Percentiles rank a stretch among this genome's conserved stretches.
Conservation (phyloP, 2,329 filamentous ascomycete species). For the Sporothrix pseudoabietina region DNA sequence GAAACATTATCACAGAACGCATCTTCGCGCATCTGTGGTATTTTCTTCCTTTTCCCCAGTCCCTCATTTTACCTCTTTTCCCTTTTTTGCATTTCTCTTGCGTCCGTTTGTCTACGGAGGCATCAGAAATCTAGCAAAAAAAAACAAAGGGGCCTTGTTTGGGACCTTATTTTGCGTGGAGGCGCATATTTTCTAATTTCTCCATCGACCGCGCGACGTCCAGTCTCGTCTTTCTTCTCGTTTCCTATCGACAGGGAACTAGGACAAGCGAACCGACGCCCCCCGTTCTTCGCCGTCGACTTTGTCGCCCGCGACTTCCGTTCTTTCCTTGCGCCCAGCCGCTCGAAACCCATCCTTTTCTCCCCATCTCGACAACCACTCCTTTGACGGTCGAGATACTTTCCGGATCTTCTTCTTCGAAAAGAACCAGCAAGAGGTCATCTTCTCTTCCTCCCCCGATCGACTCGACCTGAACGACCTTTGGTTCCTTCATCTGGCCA, state of each 20-base stretch:
- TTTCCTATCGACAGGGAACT: constrained; percentile 14
- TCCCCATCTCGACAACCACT: constrained; percentile 1
- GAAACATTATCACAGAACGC: constrained; percentile 33
- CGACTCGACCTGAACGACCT: constrained; percentile 2
- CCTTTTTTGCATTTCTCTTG: constrained; percentile 23
- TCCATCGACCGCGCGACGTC: constrained; percentile 14
- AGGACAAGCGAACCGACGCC: constrained; percentile 9
- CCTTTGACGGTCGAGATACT: constrained; percentile 12
- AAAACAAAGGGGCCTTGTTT: constrained; percentile 17
- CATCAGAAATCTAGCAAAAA: constrained; percentile 26
- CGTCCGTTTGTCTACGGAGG: constrained; percentile 25
- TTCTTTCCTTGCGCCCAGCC: constrained; percentile 23
- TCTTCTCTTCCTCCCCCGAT: background rate
- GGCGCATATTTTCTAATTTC: constrained; percentile 15
- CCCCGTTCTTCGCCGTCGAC: background rate
- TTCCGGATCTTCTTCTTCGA: background rate
- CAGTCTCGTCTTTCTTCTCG: constrained; percentile 13
- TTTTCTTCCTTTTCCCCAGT: constrained; percentile 26
- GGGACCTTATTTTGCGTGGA: constrained; percentile 7
- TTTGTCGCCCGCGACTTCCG: constrained; percentile 17
- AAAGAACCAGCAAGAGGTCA: background rate
- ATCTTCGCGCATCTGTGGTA: constrained; percentile 32
- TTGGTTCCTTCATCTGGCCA: background rate
- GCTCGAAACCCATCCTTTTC: constrained; percentile 18
- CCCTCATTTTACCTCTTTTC: constrained; percentile 19